Conservation (phyloP, 139 green algal genomes). For the Chlamydomonas sphaeroides region DNA sequence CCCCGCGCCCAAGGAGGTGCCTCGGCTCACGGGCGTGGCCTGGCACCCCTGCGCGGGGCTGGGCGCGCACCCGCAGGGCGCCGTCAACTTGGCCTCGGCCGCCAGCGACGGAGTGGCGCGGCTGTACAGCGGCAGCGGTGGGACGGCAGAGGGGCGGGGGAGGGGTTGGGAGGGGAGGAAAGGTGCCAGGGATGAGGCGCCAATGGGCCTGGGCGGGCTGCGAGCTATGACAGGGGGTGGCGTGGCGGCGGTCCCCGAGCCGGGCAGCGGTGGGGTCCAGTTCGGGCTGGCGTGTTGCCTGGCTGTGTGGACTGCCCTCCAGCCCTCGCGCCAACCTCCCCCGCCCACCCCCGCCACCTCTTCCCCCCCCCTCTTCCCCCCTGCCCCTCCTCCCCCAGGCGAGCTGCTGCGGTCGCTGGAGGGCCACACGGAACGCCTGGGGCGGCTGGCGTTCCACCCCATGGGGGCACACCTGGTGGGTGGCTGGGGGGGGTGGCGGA, state of each 20-base stretch:
- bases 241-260: too few relatives aligned
- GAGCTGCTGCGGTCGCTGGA: slow-evolving; percentile 68
- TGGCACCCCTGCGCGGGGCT: slow-evolving; percentile 81
- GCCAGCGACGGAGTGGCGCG: slow-evolving; percentile 73
- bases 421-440: slow-evolving; percentile 90
- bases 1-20: slow-evolving; percentile 71
- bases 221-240: too few relatives aligned
- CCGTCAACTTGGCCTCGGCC: slow-evolving; percentile 64
- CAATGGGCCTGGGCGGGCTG: too few relatives aligned
- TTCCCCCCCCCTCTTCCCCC: background rate
- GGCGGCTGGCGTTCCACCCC: slow-evolving; percentile 90
- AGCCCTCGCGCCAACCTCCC: too few relatives aligned
- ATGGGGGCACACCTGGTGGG: slow-evolving; percentile 82
- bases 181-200: background rate
- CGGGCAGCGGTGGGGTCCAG: too few relatives aligned
- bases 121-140: slow-evolving; percentile 29
- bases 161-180: background rate
- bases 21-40: slow-evolving; percentile 82
- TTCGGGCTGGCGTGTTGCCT: too few relatives aligned
- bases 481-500: background rate
- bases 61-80: background rate
- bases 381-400: slow-evolving; percentile 35
- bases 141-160: background rate
- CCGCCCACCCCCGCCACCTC: too few relatives aligned
- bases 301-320: too few relatives aligned